Percentiles rank a stretch among this genome's conserved stretches.
These are phyloP conservation scores for Lichenothelia convexa DNA, from an alignment of 495 filamentous ascomycete genomes.

Conservation along the genomic window DNA sequence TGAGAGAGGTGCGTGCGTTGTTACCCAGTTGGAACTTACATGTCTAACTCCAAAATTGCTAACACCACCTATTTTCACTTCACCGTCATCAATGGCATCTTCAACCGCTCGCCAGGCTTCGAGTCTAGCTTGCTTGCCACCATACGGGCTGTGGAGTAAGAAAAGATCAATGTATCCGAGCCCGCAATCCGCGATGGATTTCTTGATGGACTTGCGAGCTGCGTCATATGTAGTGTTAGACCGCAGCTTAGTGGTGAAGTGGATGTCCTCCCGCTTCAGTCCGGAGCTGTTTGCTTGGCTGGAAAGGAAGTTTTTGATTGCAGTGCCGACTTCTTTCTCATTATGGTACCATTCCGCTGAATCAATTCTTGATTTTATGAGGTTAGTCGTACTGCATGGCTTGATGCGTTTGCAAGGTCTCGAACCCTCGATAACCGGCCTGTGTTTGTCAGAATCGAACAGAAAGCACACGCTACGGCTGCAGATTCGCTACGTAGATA, in stretches of 20 bases:
- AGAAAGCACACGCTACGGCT: not conserved
- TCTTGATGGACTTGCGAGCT: slow-evolving; percentile 35
- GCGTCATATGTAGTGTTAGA: slow-evolving; percentile 37
- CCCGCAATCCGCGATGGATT: slow-evolving; percentile 33
- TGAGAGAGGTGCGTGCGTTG: not conserved
- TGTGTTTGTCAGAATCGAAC: slow-evolving; percentile 6
- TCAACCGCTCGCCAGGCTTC: slow-evolving; percentile 49
- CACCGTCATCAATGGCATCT: slow-evolving; percentile 41
- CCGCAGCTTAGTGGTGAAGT: slow-evolving; percentile 49
- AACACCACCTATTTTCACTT: slow-evolving; percentile 42
- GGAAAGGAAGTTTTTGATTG: slow-evolving; percentile 34
- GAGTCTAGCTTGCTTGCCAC: slow-evolving; percentile 36
- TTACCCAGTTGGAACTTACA: slow-evolving; percentile 21
- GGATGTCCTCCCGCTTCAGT: slow-evolving; percentile 39
- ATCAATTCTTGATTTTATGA: slow-evolving; percentile 33
- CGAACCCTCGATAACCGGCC: slow-evolving; percentile 18
- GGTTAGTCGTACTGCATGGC: slow-evolving; percentile 13
- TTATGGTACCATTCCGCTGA: slow-evolving; percentile 48
- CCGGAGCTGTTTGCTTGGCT: slow-evolving; percentile 21
- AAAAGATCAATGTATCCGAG: slow-evolving; percentile 56
- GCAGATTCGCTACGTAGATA: not conserved
- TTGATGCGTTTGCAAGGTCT: not conserved
- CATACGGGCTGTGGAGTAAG: slow-evolving; percentile 46
- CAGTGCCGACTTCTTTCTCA: slow-evolving; percentile 37
- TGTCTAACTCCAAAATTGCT: slow-evolving; percentile 52